These are phyloP conservation scores for Lachnellula subtilissima DNA, from an alignment of 2,329 filamentous ascomycete genomes.

Conservation along the genomic window DNA sequence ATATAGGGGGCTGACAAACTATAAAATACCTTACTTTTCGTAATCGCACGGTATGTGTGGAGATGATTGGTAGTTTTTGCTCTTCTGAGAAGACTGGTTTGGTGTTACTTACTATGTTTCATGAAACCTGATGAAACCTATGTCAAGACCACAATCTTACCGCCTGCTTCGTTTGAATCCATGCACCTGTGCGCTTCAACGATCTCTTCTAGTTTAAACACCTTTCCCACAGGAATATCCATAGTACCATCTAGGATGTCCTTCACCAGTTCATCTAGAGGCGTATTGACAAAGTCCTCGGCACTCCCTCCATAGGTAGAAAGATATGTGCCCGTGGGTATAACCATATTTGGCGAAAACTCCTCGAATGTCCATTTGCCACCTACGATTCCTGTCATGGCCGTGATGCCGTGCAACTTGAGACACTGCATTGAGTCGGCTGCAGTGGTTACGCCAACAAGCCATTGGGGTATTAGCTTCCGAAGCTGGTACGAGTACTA, in stretches of 20 bases:
- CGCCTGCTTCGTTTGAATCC: conserved; percentile 38
- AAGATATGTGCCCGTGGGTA: background rate
- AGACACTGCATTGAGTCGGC: background rate
- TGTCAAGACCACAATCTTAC: conserved; percentile 37
- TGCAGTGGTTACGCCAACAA: background rate
- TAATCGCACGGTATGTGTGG: too few species aligned
- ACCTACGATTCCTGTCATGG: background rate
- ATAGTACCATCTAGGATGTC: conserved; percentile 6
- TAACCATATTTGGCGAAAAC: background rate
- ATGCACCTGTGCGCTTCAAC: conserved; percentile 39
- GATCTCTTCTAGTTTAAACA: conserved; percentile 40
- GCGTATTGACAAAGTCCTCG: conserved; percentile 8
- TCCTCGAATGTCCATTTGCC: background rate
- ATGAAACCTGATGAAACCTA: background rate
- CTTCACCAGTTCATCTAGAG: conserved; percentile 8
- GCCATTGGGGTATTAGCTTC: background rate
- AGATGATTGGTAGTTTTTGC: too few species aligned
- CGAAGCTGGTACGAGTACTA: too few species aligned
- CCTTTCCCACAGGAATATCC: conserved; percentile 21
- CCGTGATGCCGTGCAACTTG: background rate
- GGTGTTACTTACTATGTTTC: background rate
- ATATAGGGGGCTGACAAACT: too few species aligned
- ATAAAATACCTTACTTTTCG: too few species aligned
- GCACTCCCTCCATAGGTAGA: conserved; percentile 4
- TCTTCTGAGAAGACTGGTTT: too few species aligned